Percentiles rank a stretch among this genome's conserved stretches.
Evolutionary conservation across 2,329 filamentous ascomycete genomes (phyloP).

Genomic region (Trichoderma sp.): DNA sequence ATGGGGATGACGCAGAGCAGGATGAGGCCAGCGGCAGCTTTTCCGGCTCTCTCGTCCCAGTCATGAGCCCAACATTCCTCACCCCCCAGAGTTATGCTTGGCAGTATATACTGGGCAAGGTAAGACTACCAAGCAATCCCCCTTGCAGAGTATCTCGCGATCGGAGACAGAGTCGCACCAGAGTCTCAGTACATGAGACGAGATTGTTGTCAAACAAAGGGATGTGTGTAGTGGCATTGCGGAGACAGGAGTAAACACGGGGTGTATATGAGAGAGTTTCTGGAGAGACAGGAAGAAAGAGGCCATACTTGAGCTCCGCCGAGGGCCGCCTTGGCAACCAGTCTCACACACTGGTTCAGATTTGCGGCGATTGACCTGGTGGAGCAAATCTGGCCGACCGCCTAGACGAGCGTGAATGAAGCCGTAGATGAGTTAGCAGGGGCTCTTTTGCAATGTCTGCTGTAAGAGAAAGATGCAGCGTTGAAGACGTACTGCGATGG

Average conservation of each 20-base stretch:
- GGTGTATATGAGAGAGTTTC: neutral
- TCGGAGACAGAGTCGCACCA: constrained; percentile 14
- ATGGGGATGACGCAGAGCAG: neutral
- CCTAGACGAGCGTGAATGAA: constrained; percentile 45
- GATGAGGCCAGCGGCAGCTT: constrained; percentile 5
- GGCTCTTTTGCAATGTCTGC: neutral
- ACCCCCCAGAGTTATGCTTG: neutral
- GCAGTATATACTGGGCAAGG: neutral
- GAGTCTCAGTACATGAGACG: constrained; percentile 5
- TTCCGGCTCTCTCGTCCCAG: neutral
- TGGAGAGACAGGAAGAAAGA: neutral
- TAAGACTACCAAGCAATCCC: neutral
- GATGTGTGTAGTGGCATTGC: neutral
- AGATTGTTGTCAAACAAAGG: neutral
- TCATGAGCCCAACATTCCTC: neutral
- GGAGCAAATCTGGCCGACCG: constrained; percentile 86
- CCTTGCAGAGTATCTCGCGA: neutral
- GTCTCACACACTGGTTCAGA: constrained; percentile 71
- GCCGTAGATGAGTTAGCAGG: neutral
- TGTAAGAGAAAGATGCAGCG: neutral
- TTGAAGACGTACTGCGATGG: constrained; percentile 7
- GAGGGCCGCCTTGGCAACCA: constrained; percentile 71
- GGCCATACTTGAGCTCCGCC: constrained; percentile 72
- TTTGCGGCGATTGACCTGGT: constrained; percentile 78
- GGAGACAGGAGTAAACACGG: neutral